Base-by-base conservation (phyloP, 2,329 filamentous ascomycete species). In the Calonectria crousiana region DNA sequence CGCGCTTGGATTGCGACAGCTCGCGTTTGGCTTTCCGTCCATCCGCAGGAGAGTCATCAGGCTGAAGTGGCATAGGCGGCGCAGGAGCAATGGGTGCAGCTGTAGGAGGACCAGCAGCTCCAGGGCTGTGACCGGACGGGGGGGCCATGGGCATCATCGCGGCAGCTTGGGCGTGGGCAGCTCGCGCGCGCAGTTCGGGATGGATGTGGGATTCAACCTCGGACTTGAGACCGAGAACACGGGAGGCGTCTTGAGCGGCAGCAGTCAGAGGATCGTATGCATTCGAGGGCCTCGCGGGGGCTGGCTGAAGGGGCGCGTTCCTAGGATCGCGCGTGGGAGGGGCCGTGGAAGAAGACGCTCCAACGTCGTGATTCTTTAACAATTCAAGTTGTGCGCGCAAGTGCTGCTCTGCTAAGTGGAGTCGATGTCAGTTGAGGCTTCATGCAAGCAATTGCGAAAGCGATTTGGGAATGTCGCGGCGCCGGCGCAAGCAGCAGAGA, bases 1-100 rank as follows among this genome's bases (percentile, higher is more conserved):
- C 97, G 78, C 97, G 94, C 88, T 98, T 99, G 47, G 95, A 98
- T 56, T 96, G 97, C 32, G 96, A 98, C 74, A 99, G 87, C 86
- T 98, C 96, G 69, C 97, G 91, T 85, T 98, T 98, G 16, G 93
- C 93, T 85, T 97, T 96, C 67, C 93, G 90, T 76, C 92, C 91
- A 76, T 94, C 86, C 34, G 86, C 85, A 5, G 78, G 69, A 58
- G 80, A 80, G 41, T 83, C 82, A 13, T 80, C 75, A 8, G 80
- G 75, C 26, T 81, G 74, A 13, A 78, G 58, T 14, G 82, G 67
- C 20, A 76, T 67, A 16, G 82, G 76, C 6, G 84, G 82, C 6
- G 83, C 84, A 18, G 84, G 82, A 67, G 81, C 82, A 73, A 84
- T 80, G 62, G 78, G 73, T 11, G 80, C 75, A 56, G 73, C 77